phyloP scores from a whole-genome alignment of 805 yeast genomes.

The Teunomyces stri region DNA sequence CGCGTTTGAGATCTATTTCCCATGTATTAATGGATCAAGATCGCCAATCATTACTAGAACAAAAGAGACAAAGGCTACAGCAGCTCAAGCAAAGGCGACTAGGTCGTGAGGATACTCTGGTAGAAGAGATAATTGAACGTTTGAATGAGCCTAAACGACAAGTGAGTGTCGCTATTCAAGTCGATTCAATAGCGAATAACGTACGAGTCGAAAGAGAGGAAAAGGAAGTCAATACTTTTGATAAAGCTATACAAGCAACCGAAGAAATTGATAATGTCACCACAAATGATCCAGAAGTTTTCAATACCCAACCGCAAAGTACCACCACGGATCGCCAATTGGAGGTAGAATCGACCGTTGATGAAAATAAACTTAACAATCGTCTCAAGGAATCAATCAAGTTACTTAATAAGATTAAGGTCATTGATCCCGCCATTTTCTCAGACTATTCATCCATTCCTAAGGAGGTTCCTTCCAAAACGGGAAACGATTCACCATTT shows the following conservation, averaged over 20 bases:
- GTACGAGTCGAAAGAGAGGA: background rate
- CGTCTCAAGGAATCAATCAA: conserved; percentile 23
- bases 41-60: conserved; percentile 37
- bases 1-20: background rate
- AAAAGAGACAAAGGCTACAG: conserved; percentile 36
- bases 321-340: background rate
- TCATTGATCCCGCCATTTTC: background rate
- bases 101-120: conserved; percentile 11
- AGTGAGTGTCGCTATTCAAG: conserved; percentile 29
- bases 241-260: conserved; percentile 24
- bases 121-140: conserved; percentile 16
- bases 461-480: background rate
- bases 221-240: conserved; percentile 14
- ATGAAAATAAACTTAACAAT: conserved; percentile 18
- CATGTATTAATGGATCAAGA: conserved; percentile 24
- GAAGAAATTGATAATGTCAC: background rate
- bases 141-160: conserved; percentile 7
- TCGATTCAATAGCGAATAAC: conserved; percentile 12
- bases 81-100: conserved; percentile 24
- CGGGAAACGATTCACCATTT: background rate
- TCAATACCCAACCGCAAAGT: background rate
- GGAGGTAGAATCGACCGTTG: conserved; percentile 6
- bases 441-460: background rate
- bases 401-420: conserved; percentile 18
- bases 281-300: conserved; percentile 15